phyloP scores from a whole-genome alignment of 2,329 filamentous ascomycete species.

The Microcyclospora tardicrescens region DNA sequence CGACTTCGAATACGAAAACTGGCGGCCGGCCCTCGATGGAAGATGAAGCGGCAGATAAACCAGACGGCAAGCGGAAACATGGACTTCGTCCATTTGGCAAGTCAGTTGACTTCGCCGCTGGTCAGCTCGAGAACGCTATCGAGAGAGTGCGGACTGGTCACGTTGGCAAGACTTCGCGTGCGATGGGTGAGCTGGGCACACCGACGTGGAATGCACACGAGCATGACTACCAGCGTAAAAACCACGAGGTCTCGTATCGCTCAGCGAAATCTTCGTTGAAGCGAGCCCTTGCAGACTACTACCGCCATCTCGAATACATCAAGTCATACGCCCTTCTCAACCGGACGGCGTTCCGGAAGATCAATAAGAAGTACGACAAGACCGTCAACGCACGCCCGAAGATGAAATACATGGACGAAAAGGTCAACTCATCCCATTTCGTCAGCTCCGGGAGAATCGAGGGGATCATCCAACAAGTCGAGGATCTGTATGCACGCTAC shows the following conservation, averaged over 20 bases:
- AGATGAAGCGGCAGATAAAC: not conserved
- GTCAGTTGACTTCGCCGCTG: not conserved
- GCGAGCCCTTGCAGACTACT: conserved; percentile 80
- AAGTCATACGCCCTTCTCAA: conserved; percentile 88
- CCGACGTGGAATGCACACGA: conserved; percentile 21
- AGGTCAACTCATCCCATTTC: conserved; percentile 82
- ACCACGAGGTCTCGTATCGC: conserved; percentile 59
- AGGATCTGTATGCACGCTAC: conserved; percentile 87
- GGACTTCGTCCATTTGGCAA: not conserved
- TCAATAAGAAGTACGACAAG: conserved; percentile 99
- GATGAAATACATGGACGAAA: conserved; percentile 75
- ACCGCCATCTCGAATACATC: conserved; percentile 77
- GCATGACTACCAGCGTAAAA: not conserved
- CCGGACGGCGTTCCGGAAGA: conserved; percentile 85
- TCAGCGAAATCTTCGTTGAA: conserved; percentile 87
- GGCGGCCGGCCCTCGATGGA: not conserved
- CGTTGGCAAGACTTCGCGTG: conserved; percentile 44
- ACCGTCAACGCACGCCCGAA: conserved; percentile 64
- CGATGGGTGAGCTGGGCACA: conserved; percentile 27
- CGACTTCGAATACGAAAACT: no score
- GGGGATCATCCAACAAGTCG: conserved; percentile 62
- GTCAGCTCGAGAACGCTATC: conserved; percentile 5
- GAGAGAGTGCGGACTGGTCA: conserved; percentile 27
- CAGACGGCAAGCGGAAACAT: not conserved
- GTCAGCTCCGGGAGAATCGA: conserved; percentile 80